Percentiles rank a stretch among this genome's conserved stretches.
Evolutionary conservation across 2,329 filamentous ascomycete species (phyloP).

Genomic region (Claviceps sp.): DNA sequence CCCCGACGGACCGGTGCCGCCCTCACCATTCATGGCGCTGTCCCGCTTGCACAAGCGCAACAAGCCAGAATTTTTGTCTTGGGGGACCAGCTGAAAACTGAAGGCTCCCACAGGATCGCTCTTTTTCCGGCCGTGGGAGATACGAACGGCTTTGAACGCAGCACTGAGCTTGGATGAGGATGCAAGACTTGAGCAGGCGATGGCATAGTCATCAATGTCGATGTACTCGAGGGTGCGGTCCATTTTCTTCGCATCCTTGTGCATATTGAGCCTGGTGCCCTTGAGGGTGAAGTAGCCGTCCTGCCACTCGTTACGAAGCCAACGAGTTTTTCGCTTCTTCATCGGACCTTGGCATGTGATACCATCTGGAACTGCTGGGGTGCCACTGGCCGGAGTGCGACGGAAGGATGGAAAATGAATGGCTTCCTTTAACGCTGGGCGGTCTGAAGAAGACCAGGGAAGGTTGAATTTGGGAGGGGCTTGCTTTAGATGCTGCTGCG

Average conservation of each 20-base stretch:
- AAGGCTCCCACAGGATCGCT: conserved; percentile 54
- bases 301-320: conserved; percentile 88
- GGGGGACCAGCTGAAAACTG: conserved; percentile 73
- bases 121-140: conserved; percentile 40
- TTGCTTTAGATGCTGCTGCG: conserved; percentile 28
- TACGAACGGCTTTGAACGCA: conserved; percentile 69
- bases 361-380: conserved; percentile 29
- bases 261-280: conserved; percentile 62
- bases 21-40: conserved; percentile 26
- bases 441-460: conserved; percentile 40
- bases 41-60: conserved; percentile 38
- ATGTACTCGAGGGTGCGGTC: conserved; percentile 60
- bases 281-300: conserved; percentile 82
- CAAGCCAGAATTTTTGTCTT: conserved; percentile 38
- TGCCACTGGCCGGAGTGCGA: conserved; percentile 12
- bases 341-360: conserved; percentile 73
- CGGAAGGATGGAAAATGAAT: conserved; percentile 23
- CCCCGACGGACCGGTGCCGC: conserved; percentile 21
- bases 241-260: conserved; percentile 43
- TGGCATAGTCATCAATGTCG: conserved; percentile 79
- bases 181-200: conserved; percentile 66
- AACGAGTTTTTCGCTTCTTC: conserved; percentile 82
- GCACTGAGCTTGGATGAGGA: conserved; percentile 71
- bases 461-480: conserved; percentile 41
- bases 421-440: conserved; percentile 30